phyloP scores from a whole-genome alignment of 257 asterid genomes.

The Mentha longifolia region DNA sequence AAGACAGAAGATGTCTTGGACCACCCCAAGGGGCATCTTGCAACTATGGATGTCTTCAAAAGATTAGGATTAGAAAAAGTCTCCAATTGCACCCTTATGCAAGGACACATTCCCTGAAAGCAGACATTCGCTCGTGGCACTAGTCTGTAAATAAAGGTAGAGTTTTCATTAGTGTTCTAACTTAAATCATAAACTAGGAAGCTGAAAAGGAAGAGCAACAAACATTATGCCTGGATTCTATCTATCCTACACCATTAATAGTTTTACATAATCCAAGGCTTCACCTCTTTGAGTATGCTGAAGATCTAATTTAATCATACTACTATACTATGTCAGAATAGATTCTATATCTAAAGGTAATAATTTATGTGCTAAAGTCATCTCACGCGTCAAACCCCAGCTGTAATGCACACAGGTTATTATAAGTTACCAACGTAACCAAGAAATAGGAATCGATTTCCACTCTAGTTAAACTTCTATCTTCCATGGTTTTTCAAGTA shows the following conservation, averaged over 20 bases:
- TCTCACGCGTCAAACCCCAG: constrained; percentile 4
- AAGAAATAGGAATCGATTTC: not conserved
- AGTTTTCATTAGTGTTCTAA: not conserved
- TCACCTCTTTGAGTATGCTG: constrained; percentile 1
- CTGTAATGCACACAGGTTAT: constrained; percentile 14
- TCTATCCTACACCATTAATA: constrained; percentile 13
- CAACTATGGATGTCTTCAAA: constrained; percentile 46
- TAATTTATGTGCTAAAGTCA: constrained; percentile 9
- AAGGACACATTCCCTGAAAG: constrained; percentile 56
- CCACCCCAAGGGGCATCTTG: constrained; percentile 54
- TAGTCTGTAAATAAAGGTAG: constrained; percentile 46
- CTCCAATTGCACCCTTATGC: constrained; percentile 57
- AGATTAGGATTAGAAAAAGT: constrained; percentile 44
- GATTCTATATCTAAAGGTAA: constrained; percentile 9
- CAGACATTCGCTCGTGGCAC: constrained; percentile 56
- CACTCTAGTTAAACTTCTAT: not conserved
- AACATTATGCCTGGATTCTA: not conserved
- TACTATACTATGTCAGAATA: not conserved
- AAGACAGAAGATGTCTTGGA: constrained; percentile 42
- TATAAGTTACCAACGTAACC: not conserved
- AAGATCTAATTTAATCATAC: not conserved
- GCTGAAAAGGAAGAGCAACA: constrained; percentile 4
- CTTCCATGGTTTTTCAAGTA: not conserved
- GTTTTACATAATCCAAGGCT: constrained; percentile 19
- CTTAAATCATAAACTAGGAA: constrained; percentile 3